These are phyloP conservation scores for Astraeus odoratus DNA, from an alignment of 768 basidiomycete genomes.

Conservation along the genomic window DNA sequence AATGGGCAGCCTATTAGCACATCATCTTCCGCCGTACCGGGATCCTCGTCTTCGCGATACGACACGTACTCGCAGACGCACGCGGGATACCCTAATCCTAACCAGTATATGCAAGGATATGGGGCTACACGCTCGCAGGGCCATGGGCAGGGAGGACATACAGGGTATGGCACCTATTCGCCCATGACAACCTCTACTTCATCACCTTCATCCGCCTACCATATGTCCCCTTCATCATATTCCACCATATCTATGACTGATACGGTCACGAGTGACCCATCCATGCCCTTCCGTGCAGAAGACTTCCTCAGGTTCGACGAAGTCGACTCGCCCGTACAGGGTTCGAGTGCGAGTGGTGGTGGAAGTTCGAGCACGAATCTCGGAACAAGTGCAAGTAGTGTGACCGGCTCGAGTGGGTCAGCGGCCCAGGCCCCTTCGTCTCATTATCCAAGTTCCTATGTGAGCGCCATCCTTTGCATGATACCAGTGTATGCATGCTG, in stretches of 20 bases:
- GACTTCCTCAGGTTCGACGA: conserved; percentile 1
- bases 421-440: background rate
- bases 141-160: background rate
- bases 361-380: background rate
- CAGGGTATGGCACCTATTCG: background rate
- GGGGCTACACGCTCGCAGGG: background rate
- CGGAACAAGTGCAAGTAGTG: background rate
- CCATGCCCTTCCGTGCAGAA: background rate
- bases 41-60: background rate
- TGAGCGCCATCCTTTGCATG: background rate
- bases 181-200: background rate
- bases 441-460: background rate
- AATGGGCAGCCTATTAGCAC: background rate
- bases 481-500: background rate
- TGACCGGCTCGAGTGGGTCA: background rate
- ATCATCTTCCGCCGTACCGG: background rate
- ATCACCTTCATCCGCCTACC: background rate
- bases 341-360: background rate
- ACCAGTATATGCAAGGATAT: background rate
- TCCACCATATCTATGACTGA: background rate
- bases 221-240: background rate
- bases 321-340: background rate
- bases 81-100: background rate
- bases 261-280: background rate
- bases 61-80: background rate